Evolutionary conservation across 148 eudicot genomes (phyloP).

Genomic region (Vaccinium vitisidaea): DNA sequence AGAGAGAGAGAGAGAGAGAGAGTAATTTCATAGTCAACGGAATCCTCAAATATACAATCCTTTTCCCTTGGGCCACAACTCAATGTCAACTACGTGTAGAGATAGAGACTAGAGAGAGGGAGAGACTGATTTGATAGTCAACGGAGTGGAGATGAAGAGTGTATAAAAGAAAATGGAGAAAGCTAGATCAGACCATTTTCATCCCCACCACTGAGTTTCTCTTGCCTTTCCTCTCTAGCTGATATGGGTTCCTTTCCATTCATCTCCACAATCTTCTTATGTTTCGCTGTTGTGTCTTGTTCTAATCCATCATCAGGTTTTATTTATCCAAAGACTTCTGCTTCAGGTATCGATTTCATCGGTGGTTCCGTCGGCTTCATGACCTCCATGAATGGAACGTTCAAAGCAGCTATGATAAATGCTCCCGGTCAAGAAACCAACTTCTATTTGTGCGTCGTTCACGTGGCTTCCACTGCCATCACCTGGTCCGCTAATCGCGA

Average conservation of each 20-base stretch:
- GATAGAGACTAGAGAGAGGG: background rate
- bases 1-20: background rate
- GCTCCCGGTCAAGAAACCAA: conserved; percentile 37
- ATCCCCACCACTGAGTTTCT: background rate
- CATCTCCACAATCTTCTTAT: conserved; percentile 21
- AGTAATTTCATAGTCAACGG: conserved; percentile 14
- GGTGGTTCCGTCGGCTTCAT: conserved; percentile 55
- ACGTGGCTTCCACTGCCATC: conserved; percentile 48
- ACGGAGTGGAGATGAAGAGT: conserved; percentile 10
- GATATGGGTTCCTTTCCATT: conserved; percentile 28
- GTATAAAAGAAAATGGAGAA: conserved; percentile 9
- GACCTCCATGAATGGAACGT: conserved; percentile 50
- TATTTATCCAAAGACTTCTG: conserved; percentile 52
- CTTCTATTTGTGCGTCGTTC: conserved; percentile 66
- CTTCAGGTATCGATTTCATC: conserved; percentile 41
- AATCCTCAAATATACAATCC: background rate
- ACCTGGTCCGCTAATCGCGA: conserved; percentile 78
- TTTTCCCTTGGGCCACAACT: conserved; percentile 18
- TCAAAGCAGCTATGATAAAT: conserved; percentile 60
- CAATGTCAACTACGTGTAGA: conserved; percentile 19
- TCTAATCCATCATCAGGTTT: conserved; percentile 21
- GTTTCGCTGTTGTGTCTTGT: conserved; percentile 24
- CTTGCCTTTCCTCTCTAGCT: conserved; percentile 21
- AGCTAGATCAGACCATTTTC: conserved; percentile 16
- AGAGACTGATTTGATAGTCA: conserved; percentile 10